Evolutionary conservation across 257 asterid genomes (phyloP).

Genomic region (Fraxinus quadrangulata): DNA sequence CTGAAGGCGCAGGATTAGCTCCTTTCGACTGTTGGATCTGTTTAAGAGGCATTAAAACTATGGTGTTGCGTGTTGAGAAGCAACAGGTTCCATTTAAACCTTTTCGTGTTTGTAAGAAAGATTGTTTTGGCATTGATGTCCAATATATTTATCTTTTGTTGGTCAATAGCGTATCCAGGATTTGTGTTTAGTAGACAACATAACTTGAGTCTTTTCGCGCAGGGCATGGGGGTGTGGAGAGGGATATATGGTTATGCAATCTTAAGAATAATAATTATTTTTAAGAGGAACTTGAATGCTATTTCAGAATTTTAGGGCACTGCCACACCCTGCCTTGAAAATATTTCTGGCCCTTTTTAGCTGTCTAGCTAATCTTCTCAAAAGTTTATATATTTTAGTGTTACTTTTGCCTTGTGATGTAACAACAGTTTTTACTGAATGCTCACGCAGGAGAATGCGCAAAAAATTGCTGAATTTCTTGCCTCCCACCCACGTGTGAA

Average conservation of each 20-base stretch:
- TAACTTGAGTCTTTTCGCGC: too few species aligned
- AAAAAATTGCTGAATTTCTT: constrained; percentile 84
- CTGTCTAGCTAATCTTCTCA: neutral
- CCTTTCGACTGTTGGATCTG: constrained; percentile 99
- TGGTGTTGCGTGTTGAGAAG: constrained; percentile 86
- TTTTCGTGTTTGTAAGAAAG: neutral
- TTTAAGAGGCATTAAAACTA: constrained; percentile 87
- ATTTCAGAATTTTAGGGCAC: neutral
- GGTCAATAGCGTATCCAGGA: neutral
- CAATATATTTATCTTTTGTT: neutral
- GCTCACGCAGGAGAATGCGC: constrained; percentile 73
- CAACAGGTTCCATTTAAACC: constrained; percentile 57
- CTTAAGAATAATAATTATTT: neutral
- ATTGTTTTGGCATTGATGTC: constrained; percentile 1
- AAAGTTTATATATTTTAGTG: too few species aligned
- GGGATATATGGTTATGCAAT: neutral
- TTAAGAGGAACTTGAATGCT: neutral
- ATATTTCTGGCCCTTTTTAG: neutral
- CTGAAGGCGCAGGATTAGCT: constrained; percentile 93
- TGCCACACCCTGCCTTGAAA: neutral
- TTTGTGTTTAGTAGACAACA: neutral
- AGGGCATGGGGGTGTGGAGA: too few species aligned
- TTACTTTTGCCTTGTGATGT: too few species aligned
- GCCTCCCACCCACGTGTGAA: constrained; percentile 67
- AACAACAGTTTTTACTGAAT: constrained; percentile 1